A percentile compares a stretch with the other conserved stretches of the same genome.
phyloP scores from a whole-genome alignment of 805 yeast species.

The Zygoascus ofunaensis region DNA sequence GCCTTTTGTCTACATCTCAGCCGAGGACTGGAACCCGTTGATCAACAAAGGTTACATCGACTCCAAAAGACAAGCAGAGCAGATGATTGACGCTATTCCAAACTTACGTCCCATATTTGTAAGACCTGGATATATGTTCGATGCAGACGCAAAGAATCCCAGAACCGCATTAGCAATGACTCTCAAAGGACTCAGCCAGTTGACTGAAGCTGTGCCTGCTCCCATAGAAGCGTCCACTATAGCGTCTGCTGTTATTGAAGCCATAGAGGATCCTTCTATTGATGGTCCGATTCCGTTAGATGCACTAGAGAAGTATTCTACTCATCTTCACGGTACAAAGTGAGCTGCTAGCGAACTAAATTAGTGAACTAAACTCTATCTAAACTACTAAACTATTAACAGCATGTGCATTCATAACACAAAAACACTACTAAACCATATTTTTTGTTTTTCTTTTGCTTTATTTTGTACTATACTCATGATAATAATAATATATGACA shows the following conservation, averaged over 20 bases:
- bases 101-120: conserved; percentile 51
- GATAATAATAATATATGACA: too few species aligned
- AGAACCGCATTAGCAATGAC: conserved; percentile 2
- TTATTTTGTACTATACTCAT: too few species aligned
- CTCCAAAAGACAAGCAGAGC: conserved; percentile 75
- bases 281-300: conserved; percentile 54
- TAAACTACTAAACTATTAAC: background rate
- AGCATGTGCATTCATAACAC: background rate
- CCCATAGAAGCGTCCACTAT: conserved; percentile 47
- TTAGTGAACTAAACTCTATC: background rate
- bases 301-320: conserved; percentile 23
- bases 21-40: conserved; percentile 61
- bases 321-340: background rate
- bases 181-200: background rate
- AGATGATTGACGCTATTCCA: conserved; percentile 35
- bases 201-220: background rate
- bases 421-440: background rate
- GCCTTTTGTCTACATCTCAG: conserved; percentile 68
- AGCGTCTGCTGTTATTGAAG: conserved; percentile 47
- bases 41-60: conserved; percentile 63
- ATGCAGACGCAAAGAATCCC: conserved; percentile 21
- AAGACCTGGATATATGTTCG: conserved; percentile 82
- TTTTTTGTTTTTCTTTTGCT: too few species aligned
- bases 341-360: background rate
- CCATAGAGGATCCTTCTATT: conserved; percentile 41